Conservation (phyloP, 2,329 filamentous ascomycete species). For the Penicillium paneum region DNA sequence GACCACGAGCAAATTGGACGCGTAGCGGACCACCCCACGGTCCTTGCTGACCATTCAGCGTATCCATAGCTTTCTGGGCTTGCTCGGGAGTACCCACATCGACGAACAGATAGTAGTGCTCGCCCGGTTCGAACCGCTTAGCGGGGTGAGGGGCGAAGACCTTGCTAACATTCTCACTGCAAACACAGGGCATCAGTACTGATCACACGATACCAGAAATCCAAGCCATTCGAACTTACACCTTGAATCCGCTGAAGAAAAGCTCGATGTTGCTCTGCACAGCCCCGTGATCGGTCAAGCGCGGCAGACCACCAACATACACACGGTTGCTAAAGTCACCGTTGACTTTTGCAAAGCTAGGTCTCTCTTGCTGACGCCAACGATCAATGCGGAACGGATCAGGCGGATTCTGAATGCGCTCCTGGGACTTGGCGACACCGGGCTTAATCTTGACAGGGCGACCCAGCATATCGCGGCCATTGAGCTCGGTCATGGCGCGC, state of each 20-base stretch:
- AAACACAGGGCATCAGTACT: background rate
- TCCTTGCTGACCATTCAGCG: conserved; percentile 41
- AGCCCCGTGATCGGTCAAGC: conserved; percentile 42
- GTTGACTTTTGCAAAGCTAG: conserved; percentile 33
- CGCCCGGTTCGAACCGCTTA: conserved; percentile 51
- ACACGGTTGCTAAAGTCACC: conserved; percentile 43
- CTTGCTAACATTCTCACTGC: conserved; percentile 48
- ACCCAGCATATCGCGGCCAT: conserved; percentile 54
- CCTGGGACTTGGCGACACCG: conserved; percentile 55
- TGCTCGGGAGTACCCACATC: conserved; percentile 57
- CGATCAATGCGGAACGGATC: conserved; percentile 38
- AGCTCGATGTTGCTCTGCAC: conserved; percentile 43
- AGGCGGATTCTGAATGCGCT: conserved; percentile 25
- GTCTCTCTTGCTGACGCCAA: conserved; percentile 43
- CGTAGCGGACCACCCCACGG: conserved; percentile 41
- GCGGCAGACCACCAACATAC: conserved; percentile 49
- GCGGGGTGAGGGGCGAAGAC: conserved; percentile 58
- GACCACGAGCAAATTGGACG: conserved; percentile 42
- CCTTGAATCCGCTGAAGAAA: conserved; percentile 46
- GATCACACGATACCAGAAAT: background rate
- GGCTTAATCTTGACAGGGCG: conserved; percentile 63
- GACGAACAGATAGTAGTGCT: conserved; percentile 65
- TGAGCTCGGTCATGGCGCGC: conserved; percentile 55
- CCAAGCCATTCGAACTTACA: conserved; percentile 30
- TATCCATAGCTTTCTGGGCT: conserved; percentile 51